Evolutionary conservation across 768 basidiomycete species (phyloP).

Genomic region (Lepiota subincarnata): DNA sequence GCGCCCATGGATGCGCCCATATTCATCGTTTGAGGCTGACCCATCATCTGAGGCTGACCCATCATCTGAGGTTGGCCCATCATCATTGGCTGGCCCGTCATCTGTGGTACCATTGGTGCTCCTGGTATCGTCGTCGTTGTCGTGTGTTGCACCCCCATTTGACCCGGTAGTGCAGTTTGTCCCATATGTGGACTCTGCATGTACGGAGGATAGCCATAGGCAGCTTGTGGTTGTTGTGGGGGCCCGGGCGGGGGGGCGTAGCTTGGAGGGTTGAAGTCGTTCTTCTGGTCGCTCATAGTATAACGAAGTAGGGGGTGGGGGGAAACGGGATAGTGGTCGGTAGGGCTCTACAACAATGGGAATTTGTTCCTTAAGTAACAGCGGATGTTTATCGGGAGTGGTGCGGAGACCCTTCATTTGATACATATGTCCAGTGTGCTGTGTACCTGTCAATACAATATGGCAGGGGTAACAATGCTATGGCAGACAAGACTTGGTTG

Average conservation of each 20-base stretch:
- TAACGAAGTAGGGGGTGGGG: no score
- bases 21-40: not conserved
- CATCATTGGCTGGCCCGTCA: no score
- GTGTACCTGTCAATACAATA: no score
- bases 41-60: not conserved
- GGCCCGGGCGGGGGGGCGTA: not conserved
- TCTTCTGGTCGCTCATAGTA: not conserved
- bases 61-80: constrained; percentile 8
- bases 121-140: not conserved
- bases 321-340: not conserved
- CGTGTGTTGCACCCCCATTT: not conserved
- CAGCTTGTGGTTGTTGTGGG: not conserved
- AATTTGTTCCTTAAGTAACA: no score
- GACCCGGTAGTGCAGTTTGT: not conserved
- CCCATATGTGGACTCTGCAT: not conserved
- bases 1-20: not conserved
- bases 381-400: no score
- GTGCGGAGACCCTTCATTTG: no score
- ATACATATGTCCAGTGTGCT: no score
- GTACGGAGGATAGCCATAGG: not conserved
- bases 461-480: no score
- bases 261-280: not conserved
- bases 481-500: no score
- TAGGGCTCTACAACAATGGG: no score
- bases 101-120: no score